A percentile compares a stretch with the other conserved stretches of the same genome.
These are phyloP conservation scores for Kodamaea alishanica DNA, from an alignment of 1,139 yeast genomes.

Conservation along the genomic window DNA sequence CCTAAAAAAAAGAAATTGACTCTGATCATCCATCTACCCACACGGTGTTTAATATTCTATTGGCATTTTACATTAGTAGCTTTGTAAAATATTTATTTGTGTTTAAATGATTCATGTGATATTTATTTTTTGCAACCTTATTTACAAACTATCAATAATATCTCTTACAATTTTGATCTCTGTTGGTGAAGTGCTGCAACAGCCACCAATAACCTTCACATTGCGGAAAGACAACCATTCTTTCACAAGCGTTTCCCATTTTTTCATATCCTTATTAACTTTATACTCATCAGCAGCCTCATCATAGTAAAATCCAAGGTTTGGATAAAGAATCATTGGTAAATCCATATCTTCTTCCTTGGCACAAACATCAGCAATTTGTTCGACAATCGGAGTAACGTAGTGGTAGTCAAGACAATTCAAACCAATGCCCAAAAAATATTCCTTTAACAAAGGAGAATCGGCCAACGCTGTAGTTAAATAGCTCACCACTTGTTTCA, in stretches of 20 bases:
- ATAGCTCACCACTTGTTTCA: conserved; percentile 20
- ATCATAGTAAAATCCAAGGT: conserved; percentile 52
- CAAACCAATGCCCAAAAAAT: conserved; percentile 35
- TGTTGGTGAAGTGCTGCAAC: conserved; percentile 52
- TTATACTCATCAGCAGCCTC: conserved; percentile 20
- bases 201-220: conserved; percentile 50
- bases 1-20: too few relatives aligned
- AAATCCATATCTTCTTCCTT: conserved; percentile 12
- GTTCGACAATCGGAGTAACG: conserved; percentile 19
- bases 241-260: conserved; percentile 28
- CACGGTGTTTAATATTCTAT: too few relatives aligned
- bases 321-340: conserved; percentile 49
- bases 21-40: too few relatives aligned
- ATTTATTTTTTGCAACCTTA: too few relatives aligned
- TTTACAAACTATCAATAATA: conserved; percentile 7
- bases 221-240: conserved; percentile 33
- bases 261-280: conserved; percentile 16
- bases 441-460: conserved; percentile 8
- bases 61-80: too few relatives aligned
- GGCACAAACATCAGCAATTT: conserved; percentile 16
- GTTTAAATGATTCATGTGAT: too few relatives aligned
- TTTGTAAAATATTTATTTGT: too few relatives aligned
- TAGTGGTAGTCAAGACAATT: conserved; percentile 35
- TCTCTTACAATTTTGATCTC: conserved; percentile 31
- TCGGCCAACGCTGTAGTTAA: conserved; percentile 13